Conservation (phyloP, 2,329 filamentous ascomycete species). For the Pyrenochaeta sp. region DNA sequence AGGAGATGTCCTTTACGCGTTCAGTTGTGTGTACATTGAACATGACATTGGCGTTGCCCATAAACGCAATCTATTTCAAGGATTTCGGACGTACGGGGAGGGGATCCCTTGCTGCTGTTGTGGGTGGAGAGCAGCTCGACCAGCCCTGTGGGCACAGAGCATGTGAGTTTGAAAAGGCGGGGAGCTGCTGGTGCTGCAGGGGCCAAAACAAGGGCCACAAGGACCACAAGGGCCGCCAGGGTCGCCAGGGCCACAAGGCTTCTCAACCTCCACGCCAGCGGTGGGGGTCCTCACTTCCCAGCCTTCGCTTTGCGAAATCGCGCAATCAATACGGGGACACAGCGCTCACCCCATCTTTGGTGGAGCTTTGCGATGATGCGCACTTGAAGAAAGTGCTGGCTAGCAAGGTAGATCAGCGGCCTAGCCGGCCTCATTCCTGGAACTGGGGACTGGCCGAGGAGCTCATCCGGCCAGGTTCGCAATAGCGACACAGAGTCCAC, state of each 20-base stretch:
- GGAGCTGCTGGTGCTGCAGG: neutral
- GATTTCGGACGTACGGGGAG: neutral
- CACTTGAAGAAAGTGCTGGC: neutral
- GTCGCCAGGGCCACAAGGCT: neutral
- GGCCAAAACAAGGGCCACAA: neutral
- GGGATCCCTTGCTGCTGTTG: neutral
- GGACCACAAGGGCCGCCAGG: too few species aligned
- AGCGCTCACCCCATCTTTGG: neutral
- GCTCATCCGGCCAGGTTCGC: neutral
- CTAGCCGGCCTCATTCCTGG: conserved; percentile 5
- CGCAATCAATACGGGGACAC: neutral
- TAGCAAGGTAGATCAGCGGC: neutral
- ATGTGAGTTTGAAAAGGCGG: neutral
- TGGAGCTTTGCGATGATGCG: conserved; percentile 8
- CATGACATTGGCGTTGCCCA: neutral
- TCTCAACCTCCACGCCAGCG: conserved; percentile 1
- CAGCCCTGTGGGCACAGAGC: neutral
- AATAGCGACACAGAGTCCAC: conserved; percentile 1
- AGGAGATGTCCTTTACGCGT: neutral
- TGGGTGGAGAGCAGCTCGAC: neutral
- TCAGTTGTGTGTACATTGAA: neutral
- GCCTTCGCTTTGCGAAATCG: neutral
- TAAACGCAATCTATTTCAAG: neutral
- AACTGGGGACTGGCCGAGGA: conserved; percentile 2
- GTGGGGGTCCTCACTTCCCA: conserved; percentile 2